Conservation (phyloP, 768 basidiomycete species). For the Austroboletus festivus region DNA sequence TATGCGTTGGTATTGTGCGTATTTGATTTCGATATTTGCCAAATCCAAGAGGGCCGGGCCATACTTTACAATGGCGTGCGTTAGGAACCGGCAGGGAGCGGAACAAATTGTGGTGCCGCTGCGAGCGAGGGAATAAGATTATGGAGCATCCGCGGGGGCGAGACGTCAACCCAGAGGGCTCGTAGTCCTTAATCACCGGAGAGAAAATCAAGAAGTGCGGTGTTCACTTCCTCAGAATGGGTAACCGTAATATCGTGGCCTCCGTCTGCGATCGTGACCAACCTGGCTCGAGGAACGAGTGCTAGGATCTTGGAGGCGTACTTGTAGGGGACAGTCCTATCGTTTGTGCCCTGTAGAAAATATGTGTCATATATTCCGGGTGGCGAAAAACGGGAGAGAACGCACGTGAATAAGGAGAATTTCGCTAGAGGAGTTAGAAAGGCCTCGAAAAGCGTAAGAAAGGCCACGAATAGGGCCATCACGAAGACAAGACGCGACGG, state of each 20-base stretch:
- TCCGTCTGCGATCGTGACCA: conserved; percentile 29
- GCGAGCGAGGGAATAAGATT: too few species aligned
- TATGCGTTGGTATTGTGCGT: not conserved
- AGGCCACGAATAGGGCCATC: conserved; percentile 71
- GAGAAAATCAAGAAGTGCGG: conserved; percentile 28
- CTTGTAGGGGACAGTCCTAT: conserved; percentile 33
- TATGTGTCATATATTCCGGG: not conserved
- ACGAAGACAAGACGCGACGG: conserved; percentile 71
- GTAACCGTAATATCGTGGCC: conserved; percentile 33
- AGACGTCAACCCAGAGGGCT: too few species aligned
- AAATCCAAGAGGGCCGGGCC: too few species aligned
- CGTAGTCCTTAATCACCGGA: too few species aligned
- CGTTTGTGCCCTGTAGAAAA: conserved; percentile 29
- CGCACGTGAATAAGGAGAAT: conserved; percentile 67
- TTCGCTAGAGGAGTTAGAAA: conserved; percentile 44
- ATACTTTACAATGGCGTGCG: too few species aligned
- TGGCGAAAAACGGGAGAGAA: not conserved
- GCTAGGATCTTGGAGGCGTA: conserved; percentile 30
- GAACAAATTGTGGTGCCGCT: too few species aligned
- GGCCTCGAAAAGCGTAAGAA: conserved; percentile 47
- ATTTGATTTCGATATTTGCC: not conserved
- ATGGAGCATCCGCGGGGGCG: not conserved
- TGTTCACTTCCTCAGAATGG: conserved; percentile 30
- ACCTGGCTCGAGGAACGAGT: conserved; percentile 28
- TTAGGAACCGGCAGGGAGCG: too few species aligned